These are phyloP conservation scores for Botrytis porri DNA, from an alignment of 2,329 filamentous ascomycete species.

Conservation along the genomic window DNA sequence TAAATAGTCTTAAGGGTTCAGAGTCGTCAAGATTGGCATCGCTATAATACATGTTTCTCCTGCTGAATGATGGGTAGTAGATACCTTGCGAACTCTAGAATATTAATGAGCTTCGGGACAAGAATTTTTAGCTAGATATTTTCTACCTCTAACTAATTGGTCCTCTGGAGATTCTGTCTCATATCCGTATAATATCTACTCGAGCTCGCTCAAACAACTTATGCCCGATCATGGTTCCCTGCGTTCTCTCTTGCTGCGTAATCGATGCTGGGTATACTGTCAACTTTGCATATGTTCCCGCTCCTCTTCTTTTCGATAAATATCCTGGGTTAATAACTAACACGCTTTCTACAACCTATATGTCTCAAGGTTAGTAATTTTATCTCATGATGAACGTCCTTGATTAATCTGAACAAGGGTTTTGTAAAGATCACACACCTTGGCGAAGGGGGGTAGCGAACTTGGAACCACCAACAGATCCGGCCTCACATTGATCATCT, in stretches of 20 bases:
- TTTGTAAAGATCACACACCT: constrained; percentile 54
- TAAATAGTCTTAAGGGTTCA: neutral
- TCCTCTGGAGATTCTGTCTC: neutral
- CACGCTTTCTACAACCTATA: constrained; percentile 83
- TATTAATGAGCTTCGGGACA: neutral
- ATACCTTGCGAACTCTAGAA: neutral
- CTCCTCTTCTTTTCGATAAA: constrained; percentile 76
- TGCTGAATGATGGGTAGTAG: neutral
- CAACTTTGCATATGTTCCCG: constrained; percentile 84
- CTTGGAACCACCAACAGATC: constrained; percentile 85
- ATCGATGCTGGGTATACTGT: constrained; percentile 64
- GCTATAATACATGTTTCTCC: neutral
- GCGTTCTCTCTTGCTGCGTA: constrained; percentile 55
- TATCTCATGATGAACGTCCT: neutral
- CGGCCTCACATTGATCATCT: constrained; percentile 82
- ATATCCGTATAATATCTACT: constrained; percentile 84
- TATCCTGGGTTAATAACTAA: constrained; percentile 87
- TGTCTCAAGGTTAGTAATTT: neutral
- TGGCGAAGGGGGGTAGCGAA: constrained; percentile 79
- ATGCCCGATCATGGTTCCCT: constrained; percentile 62
- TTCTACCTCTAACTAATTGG: neutral
- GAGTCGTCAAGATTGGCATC: neutral
- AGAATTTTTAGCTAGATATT: neutral
- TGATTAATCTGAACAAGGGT: neutral
- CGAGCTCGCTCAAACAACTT: constrained; percentile 77